Evolutionary conservation across 1,139 yeast genomes (phyloP).

Genomic region (Zygosaccharomyces sapae): DNA sequence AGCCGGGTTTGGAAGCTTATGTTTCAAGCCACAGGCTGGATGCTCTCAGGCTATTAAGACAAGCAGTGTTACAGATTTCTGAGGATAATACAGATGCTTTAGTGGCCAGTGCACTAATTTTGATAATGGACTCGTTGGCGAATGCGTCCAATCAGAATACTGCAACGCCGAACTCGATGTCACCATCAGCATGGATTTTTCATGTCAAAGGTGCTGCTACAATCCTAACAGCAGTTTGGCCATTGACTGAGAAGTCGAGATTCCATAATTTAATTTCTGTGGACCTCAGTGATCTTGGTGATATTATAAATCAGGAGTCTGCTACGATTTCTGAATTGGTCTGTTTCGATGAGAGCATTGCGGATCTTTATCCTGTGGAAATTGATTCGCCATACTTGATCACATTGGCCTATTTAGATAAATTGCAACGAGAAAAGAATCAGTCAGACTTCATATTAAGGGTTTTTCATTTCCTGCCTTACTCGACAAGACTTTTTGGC

Average conservation of each 20-base stretch:
- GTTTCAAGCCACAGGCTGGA: conserved; percentile 86
- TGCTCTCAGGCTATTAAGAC: conserved; percentile 72
- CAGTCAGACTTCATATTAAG: conserved; percentile 82
- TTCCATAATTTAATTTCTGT: conserved; percentile 75
- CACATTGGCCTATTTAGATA: conserved; percentile 80
- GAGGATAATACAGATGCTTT: conserved; percentile 86
- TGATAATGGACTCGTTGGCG: conserved; percentile 90
- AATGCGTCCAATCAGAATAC: conserved; percentile 73
- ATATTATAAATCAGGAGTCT: conserved; percentile 50
- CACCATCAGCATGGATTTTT: conserved; percentile 94
- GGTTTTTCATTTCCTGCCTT: conserved; percentile 90
- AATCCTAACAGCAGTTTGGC: conserved; percentile 90
- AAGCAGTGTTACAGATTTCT: conserved; percentile 79
- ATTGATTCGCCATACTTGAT: conserved; percentile 79
- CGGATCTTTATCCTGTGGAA: conserved; percentile 82
- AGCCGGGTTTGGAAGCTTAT: conserved; percentile 72
- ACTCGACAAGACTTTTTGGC: conserved; percentile 74
- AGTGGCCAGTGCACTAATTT: conserved; percentile 83
- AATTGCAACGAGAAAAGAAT: conserved; percentile 74
- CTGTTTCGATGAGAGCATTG: conserved; percentile 82
- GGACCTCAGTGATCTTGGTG: conserved; percentile 74
- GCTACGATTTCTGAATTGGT: conserved; percentile 54
- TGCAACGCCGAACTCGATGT: conserved; percentile 41
- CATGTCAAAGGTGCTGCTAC: conserved; percentile 99
- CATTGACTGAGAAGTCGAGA: conserved; percentile 71